Percentiles rank a stretch among this genome's conserved stretches.
These are phyloP conservation scores for Trametes meyenii DNA, from an alignment of 768 basidiomycete genomes.

Conservation along the genomic window DNA sequence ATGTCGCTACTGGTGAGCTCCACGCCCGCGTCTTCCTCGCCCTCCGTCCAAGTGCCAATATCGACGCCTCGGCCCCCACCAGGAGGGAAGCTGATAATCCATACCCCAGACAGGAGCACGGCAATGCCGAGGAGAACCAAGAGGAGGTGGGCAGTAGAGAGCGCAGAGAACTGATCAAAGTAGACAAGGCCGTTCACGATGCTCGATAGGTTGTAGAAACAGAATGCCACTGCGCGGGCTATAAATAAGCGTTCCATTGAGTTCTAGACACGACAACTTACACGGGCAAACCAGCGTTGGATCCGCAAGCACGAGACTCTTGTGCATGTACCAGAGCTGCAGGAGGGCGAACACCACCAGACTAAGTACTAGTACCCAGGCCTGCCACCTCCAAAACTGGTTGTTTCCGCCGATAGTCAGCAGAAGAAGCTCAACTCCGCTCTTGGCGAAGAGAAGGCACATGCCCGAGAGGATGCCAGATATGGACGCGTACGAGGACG, in stretches of 20 bases:
- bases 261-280: constrained; percentile 41
- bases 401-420: constrained; percentile 75
- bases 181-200: constrained; percentile 91
- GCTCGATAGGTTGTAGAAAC: constrained; percentile 91
- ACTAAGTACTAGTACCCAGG: constrained; percentile 78
- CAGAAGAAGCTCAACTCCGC: constrained; percentile 85
- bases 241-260: background rate
- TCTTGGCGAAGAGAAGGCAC: constrained; percentile 93
- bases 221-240: constrained; percentile 71
- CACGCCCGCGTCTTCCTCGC: constrained; percentile 37
- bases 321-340: constrained; percentile 86
- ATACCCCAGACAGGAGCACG: constrained; percentile 83
- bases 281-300: constrained; percentile 87
- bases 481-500: constrained; percentile 84
- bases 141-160: constrained; percentile 67
- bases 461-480: constrained; percentile 91
- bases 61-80: constrained; percentile 56
- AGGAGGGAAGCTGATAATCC: constrained; percentile 82
- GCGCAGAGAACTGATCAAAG: constrained; percentile 80
- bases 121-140: constrained; percentile 79
- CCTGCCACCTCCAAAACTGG: constrained; percentile 83
- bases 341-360: constrained; percentile 74
- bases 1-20: constrained; percentile 27
- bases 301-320: constrained; percentile 76
- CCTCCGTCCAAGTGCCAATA: constrained; percentile 45